Conservation (phyloP, 2,329 filamentous ascomycete genomes). For the Elsinoe australis region DNA sequence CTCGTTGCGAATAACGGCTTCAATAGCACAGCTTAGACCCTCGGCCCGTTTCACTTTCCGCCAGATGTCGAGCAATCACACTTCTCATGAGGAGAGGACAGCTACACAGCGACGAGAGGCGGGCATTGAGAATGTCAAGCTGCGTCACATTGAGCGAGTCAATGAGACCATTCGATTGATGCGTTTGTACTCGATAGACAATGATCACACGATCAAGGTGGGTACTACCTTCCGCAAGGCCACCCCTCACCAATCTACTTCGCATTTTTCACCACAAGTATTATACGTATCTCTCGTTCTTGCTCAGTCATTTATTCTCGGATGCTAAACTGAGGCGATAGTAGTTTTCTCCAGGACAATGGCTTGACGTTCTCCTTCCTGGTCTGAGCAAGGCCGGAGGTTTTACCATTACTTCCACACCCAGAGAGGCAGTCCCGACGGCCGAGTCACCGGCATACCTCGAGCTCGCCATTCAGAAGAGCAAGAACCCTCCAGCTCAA, state of each 20-base stretch:
- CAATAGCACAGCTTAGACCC: no score
- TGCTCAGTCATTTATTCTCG: constrained; percentile 21
- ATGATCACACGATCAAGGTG: constrained; percentile 30
- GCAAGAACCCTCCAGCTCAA: constrained; percentile 62
- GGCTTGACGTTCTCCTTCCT: constrained; percentile 76
- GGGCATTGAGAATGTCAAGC: constrained; percentile 54
- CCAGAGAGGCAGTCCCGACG: constrained; percentile 39
- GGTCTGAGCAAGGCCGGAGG: constrained; percentile 63
- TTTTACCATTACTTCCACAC: constrained; percentile 79
- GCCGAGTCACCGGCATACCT: constrained; percentile 44
- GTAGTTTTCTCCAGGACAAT: constrained; percentile 76
- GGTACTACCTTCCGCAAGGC: not conserved
- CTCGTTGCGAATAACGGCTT: not conserved
- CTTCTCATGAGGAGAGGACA: constrained; percentile 61
- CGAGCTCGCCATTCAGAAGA: constrained; percentile 70
- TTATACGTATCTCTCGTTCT: not conserved
- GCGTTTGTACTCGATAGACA: constrained; percentile 51
- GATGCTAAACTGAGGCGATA: constrained; percentile 22
- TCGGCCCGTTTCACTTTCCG: no score
- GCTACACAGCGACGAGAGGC: constrained; percentile 63
- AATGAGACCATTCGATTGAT: constrained; percentile 64
- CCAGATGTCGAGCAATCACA: constrained; percentile 28
- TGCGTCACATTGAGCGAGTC: constrained; percentile 55
- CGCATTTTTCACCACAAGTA: not conserved
- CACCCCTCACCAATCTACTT: not conserved